These are phyloP conservation scores for Suillus americanus DNA, from an alignment of 768 basidiomycete species.

Conservation along the genomic window DNA sequence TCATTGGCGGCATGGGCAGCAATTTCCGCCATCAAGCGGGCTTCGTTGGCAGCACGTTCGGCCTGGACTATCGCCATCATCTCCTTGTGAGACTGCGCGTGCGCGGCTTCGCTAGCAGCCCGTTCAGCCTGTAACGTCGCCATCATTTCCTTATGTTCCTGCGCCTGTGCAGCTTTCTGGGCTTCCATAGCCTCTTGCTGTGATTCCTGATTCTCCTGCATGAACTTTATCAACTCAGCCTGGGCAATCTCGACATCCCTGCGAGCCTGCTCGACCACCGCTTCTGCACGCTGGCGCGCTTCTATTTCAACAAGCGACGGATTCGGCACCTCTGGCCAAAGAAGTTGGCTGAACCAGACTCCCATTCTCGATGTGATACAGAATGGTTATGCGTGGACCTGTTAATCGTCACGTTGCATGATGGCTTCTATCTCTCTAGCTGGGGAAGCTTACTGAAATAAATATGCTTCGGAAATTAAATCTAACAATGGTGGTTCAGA, in stretches of 20 bases:
- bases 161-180: not conserved
- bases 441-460: not conserved
- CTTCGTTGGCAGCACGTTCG: conserved; percentile 2
- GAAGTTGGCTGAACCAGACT: not conserved
- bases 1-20: conserved; percentile 9
- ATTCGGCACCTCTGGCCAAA: not conserved
- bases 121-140: not conserved
- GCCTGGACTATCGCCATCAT: conserved; percentile 6
- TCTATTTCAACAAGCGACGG: conserved; percentile 3
- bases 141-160: not conserved
- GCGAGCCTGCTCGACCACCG: conserved; percentile 2
- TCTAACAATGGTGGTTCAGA: not conserved
- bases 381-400: not conserved
- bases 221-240: not conserved
- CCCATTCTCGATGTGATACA: not conserved
- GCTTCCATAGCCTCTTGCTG: not conserved
- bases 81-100: not conserved
- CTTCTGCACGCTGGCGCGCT: conserved; percentile 6
- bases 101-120: not conserved
- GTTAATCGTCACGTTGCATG: not conserved
- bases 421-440: not conserved
- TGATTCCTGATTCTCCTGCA: not conserved
- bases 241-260: not conserved
- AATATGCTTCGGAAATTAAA: not conserved
- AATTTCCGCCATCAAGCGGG: conserved; percentile 9